Base-by-base conservation (phyloP, 2,329 filamentous ascomycete genomes). In the Cladosporium phlei region DNA sequence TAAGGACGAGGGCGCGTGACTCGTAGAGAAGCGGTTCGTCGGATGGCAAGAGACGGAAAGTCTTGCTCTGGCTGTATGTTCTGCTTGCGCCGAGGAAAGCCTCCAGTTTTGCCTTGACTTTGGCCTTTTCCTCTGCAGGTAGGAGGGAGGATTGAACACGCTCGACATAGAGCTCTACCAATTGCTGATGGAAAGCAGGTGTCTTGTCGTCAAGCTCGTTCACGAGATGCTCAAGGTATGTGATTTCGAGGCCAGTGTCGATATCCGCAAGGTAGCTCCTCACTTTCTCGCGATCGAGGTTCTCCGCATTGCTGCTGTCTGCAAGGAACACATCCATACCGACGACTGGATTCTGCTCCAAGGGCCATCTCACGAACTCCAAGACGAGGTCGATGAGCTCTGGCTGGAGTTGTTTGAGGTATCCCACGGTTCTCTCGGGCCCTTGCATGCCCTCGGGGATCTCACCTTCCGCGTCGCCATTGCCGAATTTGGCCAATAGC, bases 261-360 rank as follows among this genome's bases (percentile, higher is more conserved):
- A 95, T 80, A 0, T 71, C 69, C 32, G 80, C 76, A 3, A 98
- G 70, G 59, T 91, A 97, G 2, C 76, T 71, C 2, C 91, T 73
- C 0, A 98, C 86, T 43, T 72, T 78, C 22, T 86, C 78, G 32
- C 91, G 78, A 2, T 91, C 89, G 9, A 98, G 68, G 0, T 83
- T 88, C 70, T 97, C 93, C 1, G 93, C 90, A 59, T 97, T 97
- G 62, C 95, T 88, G 1, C 88, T 93, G 63, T 98, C 93, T 1
- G 87, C 88, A 0, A 93, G 70, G 66, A 98, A 98, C 0, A 98
- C 78, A 54, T 96, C 88, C 85, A 98, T 94, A 4, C 86, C 90
- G 29, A 88, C 70, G 2, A 81, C 76, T 0, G 88, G 80, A 52
- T 88, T 81, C 11, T 76, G 77, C 46, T 78, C 76, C 12, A 98